phyloP scores from a whole-genome alignment of 345 rosid genomes.

The Sonneratia alba region DNA sequence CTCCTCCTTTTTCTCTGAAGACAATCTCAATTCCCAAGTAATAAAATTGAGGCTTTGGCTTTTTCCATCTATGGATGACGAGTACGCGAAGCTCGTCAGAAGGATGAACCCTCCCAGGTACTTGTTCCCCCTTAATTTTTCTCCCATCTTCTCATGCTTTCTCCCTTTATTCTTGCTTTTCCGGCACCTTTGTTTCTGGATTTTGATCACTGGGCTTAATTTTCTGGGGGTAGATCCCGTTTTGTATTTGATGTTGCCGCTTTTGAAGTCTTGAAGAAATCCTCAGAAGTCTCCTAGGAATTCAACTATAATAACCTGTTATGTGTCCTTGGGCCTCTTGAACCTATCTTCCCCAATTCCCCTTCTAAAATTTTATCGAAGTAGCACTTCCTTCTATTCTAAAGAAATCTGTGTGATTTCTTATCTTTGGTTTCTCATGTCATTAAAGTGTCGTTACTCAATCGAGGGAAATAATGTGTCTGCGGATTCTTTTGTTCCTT shows the following conservation, averaged over 20 bases:
- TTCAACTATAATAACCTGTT: too few species aligned
- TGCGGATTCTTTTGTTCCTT: constrained; percentile 5
- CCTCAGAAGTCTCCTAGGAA: neutral
- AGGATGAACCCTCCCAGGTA: constrained; percentile 92
- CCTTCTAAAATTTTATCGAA: neutral
- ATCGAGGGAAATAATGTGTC: neutral
- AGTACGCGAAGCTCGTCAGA: constrained; percentile 76
- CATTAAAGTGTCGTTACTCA: too few species aligned
- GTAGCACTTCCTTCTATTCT: neutral
- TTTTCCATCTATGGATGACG: constrained; percentile 46
- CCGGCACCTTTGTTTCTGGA: neutral
- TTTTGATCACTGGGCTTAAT: neutral
- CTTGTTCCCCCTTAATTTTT: neutral
- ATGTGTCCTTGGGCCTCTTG: neutral
- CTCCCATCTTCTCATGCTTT: neutral
- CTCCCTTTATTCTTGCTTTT: neutral
- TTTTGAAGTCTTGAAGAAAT: neutral
- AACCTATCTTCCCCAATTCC: neutral
- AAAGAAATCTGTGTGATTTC: neutral
- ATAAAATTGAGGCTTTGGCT: neutral
- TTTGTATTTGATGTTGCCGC: neutral
- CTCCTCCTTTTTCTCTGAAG: neutral
- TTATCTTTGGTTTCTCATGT: too few species aligned
- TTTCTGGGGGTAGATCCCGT: neutral
- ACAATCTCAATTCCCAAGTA: neutral